Evolutionary conservation across 306 rosid genomes (phyloP).

Genomic region (Senna siamea): DNA sequence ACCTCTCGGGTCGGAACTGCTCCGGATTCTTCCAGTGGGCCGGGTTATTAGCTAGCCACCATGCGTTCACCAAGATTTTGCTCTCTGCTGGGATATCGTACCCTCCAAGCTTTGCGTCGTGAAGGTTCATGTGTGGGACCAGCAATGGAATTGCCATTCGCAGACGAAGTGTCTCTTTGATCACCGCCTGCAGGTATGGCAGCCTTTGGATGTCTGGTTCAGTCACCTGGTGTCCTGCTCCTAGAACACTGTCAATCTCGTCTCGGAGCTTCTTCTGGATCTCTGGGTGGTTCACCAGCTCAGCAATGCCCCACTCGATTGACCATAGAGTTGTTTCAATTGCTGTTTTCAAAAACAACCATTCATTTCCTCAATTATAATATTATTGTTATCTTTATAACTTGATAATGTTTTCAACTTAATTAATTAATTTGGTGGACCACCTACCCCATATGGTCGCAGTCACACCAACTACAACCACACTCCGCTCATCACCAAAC

Average conservation of each 20-base stretch:
- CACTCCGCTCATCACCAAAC: background rate
- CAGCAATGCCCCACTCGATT: conserved; percentile 91
- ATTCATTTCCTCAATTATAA: too few relatives aligned
- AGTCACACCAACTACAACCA: background rate
- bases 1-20: conserved; percentile 87
- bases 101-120: conserved; percentile 73
- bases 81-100: conserved; percentile 88
- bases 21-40: conserved; percentile 79
- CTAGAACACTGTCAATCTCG: conserved; percentile 68
- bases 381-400: too few relatives aligned
- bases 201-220: conserved; percentile 73
- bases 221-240: conserved; percentile 62
- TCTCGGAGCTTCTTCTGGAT: conserved; percentile 63
- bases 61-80: conserved; percentile 80
- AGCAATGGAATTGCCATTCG: conserved; percentile 91
- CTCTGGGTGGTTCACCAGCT: conserved; percentile 84
- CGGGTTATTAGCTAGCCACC: conserved; percentile 96
- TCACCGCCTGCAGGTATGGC: conserved; percentile 89
- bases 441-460: background rate
- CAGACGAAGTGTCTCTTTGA: conserved; percentile 78
- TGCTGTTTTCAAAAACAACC: conserved; percentile 50
- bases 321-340: conserved; percentile 94
- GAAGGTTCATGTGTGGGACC: conserved; percentile 92
- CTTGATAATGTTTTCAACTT: too few relatives aligned
- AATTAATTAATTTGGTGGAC: too few relatives aligned